These are phyloP conservation scores for Artemisia tridentata DNA, from an alignment of 129 eudicot genomes.

Conservation along the genomic window DNA sequence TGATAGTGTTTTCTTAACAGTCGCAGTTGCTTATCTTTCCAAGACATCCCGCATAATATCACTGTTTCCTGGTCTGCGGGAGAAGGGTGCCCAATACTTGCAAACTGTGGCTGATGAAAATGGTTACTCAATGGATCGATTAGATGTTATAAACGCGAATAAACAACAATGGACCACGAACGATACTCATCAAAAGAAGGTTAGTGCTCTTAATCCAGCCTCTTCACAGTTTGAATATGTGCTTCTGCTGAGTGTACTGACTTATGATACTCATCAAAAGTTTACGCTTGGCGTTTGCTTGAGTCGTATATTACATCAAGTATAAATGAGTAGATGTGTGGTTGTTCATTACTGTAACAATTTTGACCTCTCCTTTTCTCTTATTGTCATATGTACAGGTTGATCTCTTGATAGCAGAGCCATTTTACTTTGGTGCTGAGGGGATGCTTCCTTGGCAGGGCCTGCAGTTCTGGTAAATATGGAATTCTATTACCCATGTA, in stretches of 20 bases:
- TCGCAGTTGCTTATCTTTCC: conserved; percentile 60
- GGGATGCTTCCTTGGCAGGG: conserved; percentile 87
- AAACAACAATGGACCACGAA: conserved; percentile 41
- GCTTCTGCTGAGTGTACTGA: background rate
- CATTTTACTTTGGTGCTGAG: conserved; percentile 75
- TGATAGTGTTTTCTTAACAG: conserved; percentile 75
- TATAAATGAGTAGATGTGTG: background rate
- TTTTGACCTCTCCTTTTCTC: background rate
- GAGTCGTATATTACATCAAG: conserved; percentile 1
- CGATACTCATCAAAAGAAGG: conserved; percentile 57
- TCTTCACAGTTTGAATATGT: conserved; percentile 3
- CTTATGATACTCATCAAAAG: background rate
- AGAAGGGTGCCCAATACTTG: conserved; percentile 63
- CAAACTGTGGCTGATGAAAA: conserved; percentile 61
- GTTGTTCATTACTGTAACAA: background rate
- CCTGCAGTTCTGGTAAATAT: conserved; percentile 81
- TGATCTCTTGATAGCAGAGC: conserved; percentile 77
- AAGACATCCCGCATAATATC: conserved; percentile 52
- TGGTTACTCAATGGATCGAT: conserved; percentile 52
- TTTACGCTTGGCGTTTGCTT: background rate
- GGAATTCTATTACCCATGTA: background rate
- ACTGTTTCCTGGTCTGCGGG: conserved; percentile 69
- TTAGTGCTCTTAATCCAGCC: background rate
- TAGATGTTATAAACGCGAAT: conserved; percentile 44
- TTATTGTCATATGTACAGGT: conserved; percentile 42